Percentiles rank a stretch among this genome's conserved stretches.
phyloP scores from a whole-genome alignment of 2,329 filamentous ascomycete species.

The Venturia carpophila region DNA sequence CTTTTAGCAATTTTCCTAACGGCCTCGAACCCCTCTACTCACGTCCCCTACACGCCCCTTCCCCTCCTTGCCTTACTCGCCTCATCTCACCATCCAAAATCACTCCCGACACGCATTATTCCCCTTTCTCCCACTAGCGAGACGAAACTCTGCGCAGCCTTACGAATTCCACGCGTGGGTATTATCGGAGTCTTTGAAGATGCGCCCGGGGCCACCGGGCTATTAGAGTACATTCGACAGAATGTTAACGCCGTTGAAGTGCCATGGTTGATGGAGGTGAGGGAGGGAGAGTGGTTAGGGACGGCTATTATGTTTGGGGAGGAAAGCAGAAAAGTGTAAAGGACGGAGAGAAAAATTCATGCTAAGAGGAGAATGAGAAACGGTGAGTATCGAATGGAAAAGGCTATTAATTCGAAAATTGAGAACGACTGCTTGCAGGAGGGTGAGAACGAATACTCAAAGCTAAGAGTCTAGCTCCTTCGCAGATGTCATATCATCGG shows the following conservation, averaged over 20 bases:
- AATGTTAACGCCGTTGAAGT: slow-evolving; percentile 47
- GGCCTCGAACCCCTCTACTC: not conserved
- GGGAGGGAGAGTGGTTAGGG: slow-evolving; percentile 10
- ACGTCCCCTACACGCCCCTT: slow-evolving; percentile 51
- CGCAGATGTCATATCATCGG: not conserved
- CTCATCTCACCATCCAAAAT: slow-evolving; percentile 35
- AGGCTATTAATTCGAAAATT: not conserved
- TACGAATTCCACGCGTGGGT: slow-evolving; percentile 57
- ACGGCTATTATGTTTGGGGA: slow-evolving; percentile 1
- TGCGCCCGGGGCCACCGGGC: slow-evolving; percentile 49
- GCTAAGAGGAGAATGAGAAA: not conserved
- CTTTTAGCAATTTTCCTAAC: slow-evolving; percentile 7
- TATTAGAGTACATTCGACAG: slow-evolving; percentile 50
- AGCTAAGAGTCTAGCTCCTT: not conserved
- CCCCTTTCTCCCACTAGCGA: slow-evolving; percentile 55
- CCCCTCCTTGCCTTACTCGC: slow-evolving; percentile 48
- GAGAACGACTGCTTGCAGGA: not conserved
- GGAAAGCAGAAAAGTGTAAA: not conserved
- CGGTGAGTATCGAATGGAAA: not conserved
- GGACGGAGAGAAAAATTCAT: too few species aligned
- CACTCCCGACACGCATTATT: slow-evolving; percentile 48
- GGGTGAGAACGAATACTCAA: too few species aligned
- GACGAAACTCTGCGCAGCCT: slow-evolving; percentile 46
- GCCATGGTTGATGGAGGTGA: slow-evolving; percentile 48
- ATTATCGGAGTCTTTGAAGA: slow-evolving; percentile 52